Evolutionary conservation across 495 filamentous ascomycete genomes (phyloP).

Genomic region (Glonium stellatum): DNA sequence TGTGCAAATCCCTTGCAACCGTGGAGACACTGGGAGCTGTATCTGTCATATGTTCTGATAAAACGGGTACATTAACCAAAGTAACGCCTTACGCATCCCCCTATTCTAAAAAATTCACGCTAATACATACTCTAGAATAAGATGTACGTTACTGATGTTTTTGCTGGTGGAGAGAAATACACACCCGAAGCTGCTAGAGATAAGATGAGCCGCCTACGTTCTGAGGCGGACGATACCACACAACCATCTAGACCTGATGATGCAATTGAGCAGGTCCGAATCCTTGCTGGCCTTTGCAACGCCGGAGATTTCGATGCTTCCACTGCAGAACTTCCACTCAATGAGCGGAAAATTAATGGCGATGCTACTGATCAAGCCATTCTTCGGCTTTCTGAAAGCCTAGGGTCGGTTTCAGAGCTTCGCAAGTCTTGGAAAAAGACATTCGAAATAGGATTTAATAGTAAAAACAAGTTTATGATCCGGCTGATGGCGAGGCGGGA

Average conservation of each 20-base stretch:
- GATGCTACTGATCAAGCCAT: constrained; percentile 69
- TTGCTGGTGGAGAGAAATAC: constrained; percentile 19
- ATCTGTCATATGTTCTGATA: constrained; percentile 61
- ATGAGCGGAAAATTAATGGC: constrained; percentile 55
- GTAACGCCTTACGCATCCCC: constrained; percentile 1
- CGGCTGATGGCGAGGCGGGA: not conserved
- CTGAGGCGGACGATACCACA: not conserved
- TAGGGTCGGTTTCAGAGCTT: constrained; percentile 46
- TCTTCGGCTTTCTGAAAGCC: constrained; percentile 56
- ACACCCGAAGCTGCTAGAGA: constrained; percentile 19
- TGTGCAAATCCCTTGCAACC: constrained; percentile 60
- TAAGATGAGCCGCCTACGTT: constrained; percentile 6
- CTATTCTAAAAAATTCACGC: no score
- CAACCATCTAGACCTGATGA: constrained; percentile 3
- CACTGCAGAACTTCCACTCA: constrained; percentile 45
- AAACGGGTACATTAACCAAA: constrained; percentile 61
- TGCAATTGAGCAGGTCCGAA: constrained; percentile 16
- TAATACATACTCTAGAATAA: no score
- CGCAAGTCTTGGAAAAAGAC: constrained; percentile 48
- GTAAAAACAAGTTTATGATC: constrained; percentile 74
- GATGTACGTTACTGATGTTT: constrained; percentile 43
- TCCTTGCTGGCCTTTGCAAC: constrained; percentile 57
- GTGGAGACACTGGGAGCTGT: constrained; percentile 66
- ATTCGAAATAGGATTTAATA: constrained; percentile 67
- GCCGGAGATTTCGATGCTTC: constrained; percentile 60